Percentiles rank a stretch among this genome's conserved stretches.
phyloP scores from a whole-genome alignment of 2,329 filamentous ascomycete species.

The Aaosphaeria arxii region DNA sequence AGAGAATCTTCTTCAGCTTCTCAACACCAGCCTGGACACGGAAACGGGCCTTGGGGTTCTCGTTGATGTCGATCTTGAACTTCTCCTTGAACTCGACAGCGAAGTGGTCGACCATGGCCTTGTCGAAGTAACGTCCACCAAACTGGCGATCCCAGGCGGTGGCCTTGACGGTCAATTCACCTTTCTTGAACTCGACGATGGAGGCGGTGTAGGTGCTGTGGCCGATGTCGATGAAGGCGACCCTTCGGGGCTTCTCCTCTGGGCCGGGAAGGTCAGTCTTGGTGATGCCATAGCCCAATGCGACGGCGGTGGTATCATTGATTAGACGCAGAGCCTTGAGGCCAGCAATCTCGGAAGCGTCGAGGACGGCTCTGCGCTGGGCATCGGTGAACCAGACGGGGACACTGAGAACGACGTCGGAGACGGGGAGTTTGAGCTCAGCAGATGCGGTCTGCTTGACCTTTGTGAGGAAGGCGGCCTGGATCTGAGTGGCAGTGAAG shows the following conservation, averaged over 20 bases:
- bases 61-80: slow-evolving; percentile 93
- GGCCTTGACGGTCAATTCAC: slow-evolving; percentile 88
- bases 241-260: slow-evolving; percentile 88
- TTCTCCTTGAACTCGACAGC: slow-evolving; percentile 95
- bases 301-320: slow-evolving; percentile 96
- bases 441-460: slow-evolving; percentile 82
- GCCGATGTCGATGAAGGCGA: slow-evolving; percentile 91
- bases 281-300: slow-evolving; percentile 95
- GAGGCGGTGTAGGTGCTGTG: slow-evolving; percentile 95
- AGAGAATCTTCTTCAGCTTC: slow-evolving; percentile 70
- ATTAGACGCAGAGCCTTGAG: slow-evolving; percentile 90
- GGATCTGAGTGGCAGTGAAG: slow-evolving; percentile 91
- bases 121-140: slow-evolving; percentile 95
- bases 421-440: slow-evolving; percentile 88
- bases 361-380: slow-evolving; percentile 84
- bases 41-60: slow-evolving; percentile 83
- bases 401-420: slow-evolving; percentile 89
- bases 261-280: slow-evolving; percentile 86
- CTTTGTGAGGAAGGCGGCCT: slow-evolving; percentile 94
- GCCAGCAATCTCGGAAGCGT: slow-evolving; percentile 89
- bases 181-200: slow-evolving; percentile 95
- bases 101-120: slow-evolving; percentile 91
- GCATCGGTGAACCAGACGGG: slow-evolving; percentile 96
- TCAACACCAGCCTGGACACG: slow-evolving; percentile 86
- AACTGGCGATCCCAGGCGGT: slow-evolving; percentile 95